Evolutionary conservation across 2,329 filamentous ascomycete genomes (phyloP).

Genomic region (Hypoxylon sp.): DNA sequence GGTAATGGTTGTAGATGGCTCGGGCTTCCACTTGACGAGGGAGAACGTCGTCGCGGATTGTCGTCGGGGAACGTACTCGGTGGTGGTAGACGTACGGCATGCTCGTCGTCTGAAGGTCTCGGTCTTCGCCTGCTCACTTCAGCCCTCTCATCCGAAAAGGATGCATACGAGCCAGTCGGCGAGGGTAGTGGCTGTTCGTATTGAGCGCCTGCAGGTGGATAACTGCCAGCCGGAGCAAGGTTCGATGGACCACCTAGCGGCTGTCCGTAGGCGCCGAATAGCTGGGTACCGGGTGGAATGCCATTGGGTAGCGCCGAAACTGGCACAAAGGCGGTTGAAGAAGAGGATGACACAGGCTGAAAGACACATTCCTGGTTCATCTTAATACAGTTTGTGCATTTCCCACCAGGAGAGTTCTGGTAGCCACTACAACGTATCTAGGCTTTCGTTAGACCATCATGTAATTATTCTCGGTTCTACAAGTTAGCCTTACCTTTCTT

Average conservation of each 20-base stretch:
- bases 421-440: conserved; percentile 73
- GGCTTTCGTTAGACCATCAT: conserved; percentile 41
- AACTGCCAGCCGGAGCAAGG: conserved; percentile 40
- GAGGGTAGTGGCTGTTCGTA: conserved; percentile 53
- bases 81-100: conserved; percentile 59
- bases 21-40: conserved; percentile 65
- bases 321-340: conserved; percentile 69
- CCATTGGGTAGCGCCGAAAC: conserved; percentile 69
- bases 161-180: conserved; percentile 52
- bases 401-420: conserved; percentile 68
- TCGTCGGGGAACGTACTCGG: conserved; percentile 60
- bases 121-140: conserved; percentile 53
- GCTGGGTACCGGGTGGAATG: conserved; percentile 66
- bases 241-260: conserved; percentile 56
- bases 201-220: conserved; percentile 36
- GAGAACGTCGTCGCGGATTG: conserved; percentile 63
- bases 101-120: conserved; percentile 52
- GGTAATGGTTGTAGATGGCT: conserved; percentile 56
- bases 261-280: conserved; percentile 69
- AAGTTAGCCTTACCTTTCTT: conserved; percentile 61
- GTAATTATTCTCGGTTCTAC: conserved; percentile 28
- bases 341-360: conserved; percentile 68
- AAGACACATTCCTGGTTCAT: conserved; percentile 73
- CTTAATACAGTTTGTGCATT: conserved; percentile 71
- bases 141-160: conserved; percentile 53